Evolutionary conservation across 768 basidiomycete genomes (phyloP).

Genomic region (Royoungia palumana): DNA sequence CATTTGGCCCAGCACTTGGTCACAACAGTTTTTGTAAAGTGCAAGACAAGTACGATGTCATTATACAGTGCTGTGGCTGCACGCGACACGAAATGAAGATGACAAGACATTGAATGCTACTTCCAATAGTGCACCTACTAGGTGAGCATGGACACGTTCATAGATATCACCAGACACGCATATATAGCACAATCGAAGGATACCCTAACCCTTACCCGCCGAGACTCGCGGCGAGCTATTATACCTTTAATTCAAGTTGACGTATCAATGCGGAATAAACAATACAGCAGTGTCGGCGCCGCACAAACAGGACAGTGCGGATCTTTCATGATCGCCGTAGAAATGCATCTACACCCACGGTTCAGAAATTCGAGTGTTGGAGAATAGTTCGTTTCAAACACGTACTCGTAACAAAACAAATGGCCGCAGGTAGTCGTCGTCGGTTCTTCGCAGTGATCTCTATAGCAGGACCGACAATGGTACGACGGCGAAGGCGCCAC

Average conservation of each 20-base stretch:
- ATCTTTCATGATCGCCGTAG: slow-evolving; percentile 43
- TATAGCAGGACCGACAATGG: slow-evolving; percentile 51
- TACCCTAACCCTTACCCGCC: neutral
- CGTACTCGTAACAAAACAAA: slow-evolving; percentile 52
- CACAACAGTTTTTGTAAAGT: no score
- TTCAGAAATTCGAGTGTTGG: neutral
- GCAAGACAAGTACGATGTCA: no score
- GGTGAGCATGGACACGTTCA: neutral
- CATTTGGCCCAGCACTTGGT: no score
- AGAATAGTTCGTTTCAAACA: neutral
- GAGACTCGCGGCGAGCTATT: neutral
- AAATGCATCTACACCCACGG: slow-evolving; percentile 46
- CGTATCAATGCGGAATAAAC: slow-evolving; percentile 51
- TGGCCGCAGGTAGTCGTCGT: slow-evolving; percentile 65
- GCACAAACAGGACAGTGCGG: slow-evolving; percentile 52
- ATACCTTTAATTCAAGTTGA: slow-evolving; percentile 14
- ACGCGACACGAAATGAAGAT: no score
- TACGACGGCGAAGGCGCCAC: slow-evolving; percentile 16
- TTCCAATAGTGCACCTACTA: no score
- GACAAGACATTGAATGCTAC: no score
- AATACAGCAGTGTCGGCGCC: slow-evolving; percentile 51
- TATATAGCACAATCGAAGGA: neutral
- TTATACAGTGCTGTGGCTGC: no score
- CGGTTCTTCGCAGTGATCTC: slow-evolving; percentile 48
- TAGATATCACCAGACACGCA: slow-evolving; percentile 3